phyloP scores from a whole-genome alignment of 2,329 filamentous ascomycete species.

The Truncatella angustata region DNA sequence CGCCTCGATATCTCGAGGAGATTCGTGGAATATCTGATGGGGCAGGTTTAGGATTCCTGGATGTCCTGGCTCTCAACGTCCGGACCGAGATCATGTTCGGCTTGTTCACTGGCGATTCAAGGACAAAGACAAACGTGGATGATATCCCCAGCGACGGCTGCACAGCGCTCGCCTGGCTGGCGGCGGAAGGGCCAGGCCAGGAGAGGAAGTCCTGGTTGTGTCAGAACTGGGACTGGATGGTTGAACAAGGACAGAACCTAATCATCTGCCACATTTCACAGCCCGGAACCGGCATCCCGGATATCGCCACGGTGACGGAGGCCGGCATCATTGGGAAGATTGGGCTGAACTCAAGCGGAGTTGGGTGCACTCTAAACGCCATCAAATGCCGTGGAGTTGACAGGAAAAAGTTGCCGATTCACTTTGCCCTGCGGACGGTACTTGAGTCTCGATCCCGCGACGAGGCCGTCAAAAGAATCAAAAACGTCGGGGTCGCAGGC shows the following conservation, averaged over 20 bases:
- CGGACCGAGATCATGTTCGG: constrained; percentile 58
- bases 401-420: constrained; percentile 52
- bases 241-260: constrained; percentile 46
- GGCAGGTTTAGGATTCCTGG: constrained; percentile 40
- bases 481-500: constrained; percentile 43
- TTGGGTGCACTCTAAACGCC: constrained; percentile 61
- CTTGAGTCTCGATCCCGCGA: constrained; percentile 49
- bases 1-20: constrained; percentile 38
- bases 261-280: constrained; percentile 45
- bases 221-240: constrained; percentile 63
- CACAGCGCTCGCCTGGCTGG: constrained; percentile 48
- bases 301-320: constrained; percentile 56
- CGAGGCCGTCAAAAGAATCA: constrained; percentile 43
- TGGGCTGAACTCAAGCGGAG: constrained; percentile 57
- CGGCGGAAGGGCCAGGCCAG: constrained; percentile 11
- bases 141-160: constrained; percentile 47
- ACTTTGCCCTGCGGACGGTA: constrained; percentile 55
- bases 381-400: constrained; percentile 57
- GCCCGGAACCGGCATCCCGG: constrained; percentile 35
- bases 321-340: constrained; percentile 64
- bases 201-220: constrained; percentile 36
- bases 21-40: constrained; percentile 54
- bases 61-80: constrained; percentile 58
- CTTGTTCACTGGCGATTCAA: constrained; percentile 37
- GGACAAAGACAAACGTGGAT: constrained; percentile 1